phyloP scores from a whole-genome alignment of 805 yeast species.

The Candida nonsorbophila region DNA sequence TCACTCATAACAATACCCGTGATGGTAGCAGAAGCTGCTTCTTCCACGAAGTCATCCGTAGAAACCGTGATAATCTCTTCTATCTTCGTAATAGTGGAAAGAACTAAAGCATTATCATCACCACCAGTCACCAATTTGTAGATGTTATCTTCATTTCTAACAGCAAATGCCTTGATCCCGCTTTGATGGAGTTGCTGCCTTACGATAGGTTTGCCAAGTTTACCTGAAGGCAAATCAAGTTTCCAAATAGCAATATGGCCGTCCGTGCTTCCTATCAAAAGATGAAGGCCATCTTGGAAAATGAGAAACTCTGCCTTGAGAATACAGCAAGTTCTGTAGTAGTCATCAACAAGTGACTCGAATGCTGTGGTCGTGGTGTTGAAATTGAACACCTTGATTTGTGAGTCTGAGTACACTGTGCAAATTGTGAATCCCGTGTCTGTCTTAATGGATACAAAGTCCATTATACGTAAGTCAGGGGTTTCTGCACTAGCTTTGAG shows the following conservation, averaged over 20 bases:
- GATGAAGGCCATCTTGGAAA: slow-evolving; percentile 17
- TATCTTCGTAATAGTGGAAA: slow-evolving; percentile 14
- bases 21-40: slow-evolving; percentile 84
- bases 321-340: slow-evolving; percentile 73
- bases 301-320: slow-evolving; percentile 51
- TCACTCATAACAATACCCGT: slow-evolving; percentile 50
- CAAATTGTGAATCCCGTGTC: slow-evolving; percentile 47
- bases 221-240: background rate
- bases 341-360: slow-evolving; percentile 38
- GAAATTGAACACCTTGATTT: slow-evolving; percentile 61
- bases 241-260: slow-evolving; percentile 68
- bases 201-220: slow-evolving; percentile 22
- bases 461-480: slow-evolving; percentile 91
- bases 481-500: slow-evolving; percentile 51
- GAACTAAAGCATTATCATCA: slow-evolving; percentile 73
- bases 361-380: slow-evolving; percentile 33
- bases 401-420: slow-evolving; percentile 83
- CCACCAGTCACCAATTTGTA: slow-evolving; percentile 69
- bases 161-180: slow-evolving; percentile 62
- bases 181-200: slow-evolving; percentile 72
- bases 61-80: slow-evolving; percentile 14
- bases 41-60: slow-evolving; percentile 28
- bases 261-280: slow-evolving; percentile 73
- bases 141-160: slow-evolving; percentile 9
- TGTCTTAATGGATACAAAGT: slow-evolving; percentile 51